Base-by-base conservation (phyloP, 139 green algal species). In the Coelastrella sp. region DNA sequence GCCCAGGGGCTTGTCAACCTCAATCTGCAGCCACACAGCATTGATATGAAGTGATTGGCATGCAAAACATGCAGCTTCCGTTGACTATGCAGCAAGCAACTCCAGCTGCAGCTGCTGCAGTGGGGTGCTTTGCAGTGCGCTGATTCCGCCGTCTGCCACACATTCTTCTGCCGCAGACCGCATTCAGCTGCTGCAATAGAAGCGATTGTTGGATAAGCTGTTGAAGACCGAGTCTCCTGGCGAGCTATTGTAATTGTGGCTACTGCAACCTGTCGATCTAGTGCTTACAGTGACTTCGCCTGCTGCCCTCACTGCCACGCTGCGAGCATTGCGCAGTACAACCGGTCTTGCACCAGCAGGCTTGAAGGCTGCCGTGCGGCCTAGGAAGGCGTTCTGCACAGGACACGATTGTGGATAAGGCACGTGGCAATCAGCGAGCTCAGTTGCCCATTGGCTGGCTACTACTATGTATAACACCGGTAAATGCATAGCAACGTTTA, bases 1-100 rank as follows among this genome's bases (percentile, higher is more conserved):
- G 20, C 97, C 97, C 68, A 98, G 91, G 0, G 97, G 97, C 95
- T 99, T 99, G 79, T 98, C 97, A 17, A 99, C 89, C 23, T 98
- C 96, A 4, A 98, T 94, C 95, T 98, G 92, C 73, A 23, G 10
- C 13, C 74, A 80, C 74, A 80, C 7, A 80, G 23, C 7, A 77
- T 47, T 7, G 14, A 19, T 47, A 47, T 47, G 32, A 47, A 1
- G 32, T 47, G 32, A 47, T 47, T 47, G 32, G 32, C 32, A 47
- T 47, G 32, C 32, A 47, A 47, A 47, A 47, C 32, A 47, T 47
- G 32, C 32, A 47, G 32, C 32, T 47, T 47, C 32, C 32, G 32
- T 47, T 47, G 32, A 47, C 32, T 47, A 47, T 47, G 32, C 32
- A 77, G 13, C 20, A 19, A 1, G 57, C 22, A 57, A 57, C 23